phyloP scores from a whole-genome alignment of 2,329 filamentous ascomycete species.

The Botryosphaeria agaves region DNA sequence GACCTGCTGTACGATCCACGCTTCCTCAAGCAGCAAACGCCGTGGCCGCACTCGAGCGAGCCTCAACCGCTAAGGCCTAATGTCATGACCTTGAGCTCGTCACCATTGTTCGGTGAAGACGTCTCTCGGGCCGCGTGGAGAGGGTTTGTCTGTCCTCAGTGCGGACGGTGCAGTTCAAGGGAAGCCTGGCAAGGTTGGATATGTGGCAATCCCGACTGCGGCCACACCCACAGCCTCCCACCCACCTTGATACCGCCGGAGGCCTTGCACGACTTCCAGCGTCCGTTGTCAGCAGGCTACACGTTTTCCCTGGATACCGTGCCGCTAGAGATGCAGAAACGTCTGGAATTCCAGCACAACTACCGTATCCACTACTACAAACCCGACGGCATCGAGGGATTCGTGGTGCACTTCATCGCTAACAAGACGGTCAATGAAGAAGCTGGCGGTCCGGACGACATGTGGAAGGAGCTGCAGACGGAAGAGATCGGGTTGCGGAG shows the following conservation, averaged over 20 bases:
- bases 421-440: constrained; percentile 33
- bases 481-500: constrained; percentile 20
- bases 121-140: constrained; percentile 36
- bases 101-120: constrained; percentile 24
- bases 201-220: constrained; percentile 36
- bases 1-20: constrained; percentile 34
- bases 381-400: constrained; percentile 26
- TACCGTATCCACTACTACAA: constrained; percentile 27
- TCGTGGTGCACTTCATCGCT: constrained; percentile 39
- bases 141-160: constrained; percentile 50
- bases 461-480: constrained; percentile 34
- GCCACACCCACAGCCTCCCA: constrained; percentile 23
- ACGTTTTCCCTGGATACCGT: constrained; percentile 13
- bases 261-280: constrained; percentile 16
- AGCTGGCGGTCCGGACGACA: constrained; percentile 39
- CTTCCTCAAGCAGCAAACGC: constrained; percentile 39
- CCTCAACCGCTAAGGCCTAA: constrained; percentile 23
- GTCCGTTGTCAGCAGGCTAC: constrained; percentile 17
- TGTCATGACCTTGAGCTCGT: constrained; percentile 19
- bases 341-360: constrained; percentile 17
- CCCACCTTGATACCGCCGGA: constrained; percentile 13
- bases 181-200: constrained; percentile 44
- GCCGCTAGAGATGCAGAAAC: constrained; percentile 13
- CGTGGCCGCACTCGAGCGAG: constrained; percentile 20
- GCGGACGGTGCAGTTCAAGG: constrained; percentile 43